Evolutionary conservation across 306 rosid genomes (phyloP), one percentile per base, ranked within the genome.

Genomic region (Dalbergia oliveri): DNA sequence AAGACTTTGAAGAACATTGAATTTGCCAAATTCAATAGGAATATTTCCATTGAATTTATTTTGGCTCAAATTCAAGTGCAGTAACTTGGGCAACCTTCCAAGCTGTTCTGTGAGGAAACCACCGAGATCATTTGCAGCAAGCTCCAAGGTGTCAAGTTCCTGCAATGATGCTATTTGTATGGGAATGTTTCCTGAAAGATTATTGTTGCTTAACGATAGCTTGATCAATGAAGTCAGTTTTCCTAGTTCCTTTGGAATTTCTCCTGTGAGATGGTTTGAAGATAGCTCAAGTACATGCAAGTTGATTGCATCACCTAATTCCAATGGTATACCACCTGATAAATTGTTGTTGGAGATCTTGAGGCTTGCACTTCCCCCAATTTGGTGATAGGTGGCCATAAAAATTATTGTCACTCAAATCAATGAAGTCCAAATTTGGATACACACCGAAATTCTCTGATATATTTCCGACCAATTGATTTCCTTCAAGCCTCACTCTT

Each of bases 381-480:
- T n/a, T 37, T 0, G 50, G 69, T 8, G 85, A 75, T 15, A 82
- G 59, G 15, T 68, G 76, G 4, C 85, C 85, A 68, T 68, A 60
- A 13, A 82, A 82, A 0, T 75, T 61, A 60, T 82, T 82, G 54
- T 63, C 41, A 43, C 89, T 26, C 3, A 26, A 26, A 26, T 26
- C 31, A 26, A 26, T 26, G 31, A 26, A 26, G 31, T 26, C 31
- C 75, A 85, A 59, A 37, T 15, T 5, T 11, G 82, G 84, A 77
- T 76, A 80, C 3, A 54, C 60, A 11, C 85, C 83, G 57, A 79
- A 74, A 60, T 26, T 76, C 3, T 85, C 34, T 14, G 81, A 9
- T 56, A 87, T 62, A 50, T 88, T 58, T 68, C 81, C 87, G 49
- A 23, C 11, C 0, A 85, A 2, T 6, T 80, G 86, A 72, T 85